A percentile compares a stretch with the other conserved stretches of the same genome.
Conservation (phyloP, 163 green algal species). For the Chlamydomonas reinhardtii region DNA sequence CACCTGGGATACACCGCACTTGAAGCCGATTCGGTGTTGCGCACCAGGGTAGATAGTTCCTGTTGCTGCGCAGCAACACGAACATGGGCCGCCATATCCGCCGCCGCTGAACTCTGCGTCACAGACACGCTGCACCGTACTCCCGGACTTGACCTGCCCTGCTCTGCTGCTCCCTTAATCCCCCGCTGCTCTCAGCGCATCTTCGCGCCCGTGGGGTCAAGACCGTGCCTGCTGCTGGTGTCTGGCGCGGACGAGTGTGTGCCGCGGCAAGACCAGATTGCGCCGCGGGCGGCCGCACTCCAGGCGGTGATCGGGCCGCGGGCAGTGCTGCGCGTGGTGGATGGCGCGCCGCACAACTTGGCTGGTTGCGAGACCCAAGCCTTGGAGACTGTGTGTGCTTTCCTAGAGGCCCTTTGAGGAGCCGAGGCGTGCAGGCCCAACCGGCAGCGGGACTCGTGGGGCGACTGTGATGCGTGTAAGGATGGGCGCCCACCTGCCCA, state of each 20-base stretch:
- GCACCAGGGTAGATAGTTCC: too few species aligned
- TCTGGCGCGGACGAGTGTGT: slow-evolving; percentile 38
- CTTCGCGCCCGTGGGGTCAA: not conserved
- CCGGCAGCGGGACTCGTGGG: too few species aligned
- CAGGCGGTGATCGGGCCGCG: not conserved
- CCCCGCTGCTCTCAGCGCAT: not conserved
- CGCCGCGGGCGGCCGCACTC: not conserved
- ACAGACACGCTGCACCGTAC: too few species aligned
- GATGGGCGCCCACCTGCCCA: too few species aligned
- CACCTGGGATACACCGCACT: too few species aligned
- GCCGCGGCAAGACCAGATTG: not conserved
- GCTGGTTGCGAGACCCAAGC: slow-evolving; percentile 14
- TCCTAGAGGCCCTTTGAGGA: slow-evolving; percentile 2
- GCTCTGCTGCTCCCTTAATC: not conserved
- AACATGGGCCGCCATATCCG: too few species aligned
- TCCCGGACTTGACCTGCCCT: too few species aligned
- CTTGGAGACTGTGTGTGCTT: not conserved
- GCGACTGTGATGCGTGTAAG: too few species aligned
- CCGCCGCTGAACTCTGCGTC: too few species aligned
- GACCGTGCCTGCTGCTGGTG: slow-evolving; percentile 39
- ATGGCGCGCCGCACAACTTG: slow-evolving; percentile 41
- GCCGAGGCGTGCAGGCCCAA: too few species aligned
- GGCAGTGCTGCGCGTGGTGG: not conserved
- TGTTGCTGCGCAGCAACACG: too few species aligned
- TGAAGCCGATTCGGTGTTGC: too few species aligned